Evolutionary conservation across 1,139 yeast species (phyloP), one percentile per base, ranked within the genome.

Genomic region (Candida glucosophila): DNA sequence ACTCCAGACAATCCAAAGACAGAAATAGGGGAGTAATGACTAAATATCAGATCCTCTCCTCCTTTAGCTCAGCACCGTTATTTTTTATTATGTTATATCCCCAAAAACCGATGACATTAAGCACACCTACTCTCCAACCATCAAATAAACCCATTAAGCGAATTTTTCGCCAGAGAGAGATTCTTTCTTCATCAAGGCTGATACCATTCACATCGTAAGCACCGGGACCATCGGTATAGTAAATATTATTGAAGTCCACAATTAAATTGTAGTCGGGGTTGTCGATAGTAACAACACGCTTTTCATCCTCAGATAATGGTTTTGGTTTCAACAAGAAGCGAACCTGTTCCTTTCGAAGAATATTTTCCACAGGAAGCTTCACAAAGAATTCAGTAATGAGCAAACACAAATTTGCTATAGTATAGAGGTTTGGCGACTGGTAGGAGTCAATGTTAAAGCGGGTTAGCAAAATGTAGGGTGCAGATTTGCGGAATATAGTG

Each of bases 81-180:
- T 68, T 69, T 34, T 71, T 67, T 35, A 78, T 44, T 24, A 83
- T 65, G 26, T 72, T 70, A 37, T 85, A 73, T 5, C 95, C 90
- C 81, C 94, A 86, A 32, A 77, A 78, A 12, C 95, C 90, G 28
- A 82, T 52, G 7, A 82, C 71, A 34, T 90, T 85, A 38, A 83
- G 52, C 9, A 81, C 64, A 12, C 94, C 92, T 20, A 85, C 77
- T 49, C 86, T 70, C 96, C 97, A 90, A 23, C 97, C 97, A 40
- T 88, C 72, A 63, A 83, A 86, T 29, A 86, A 59, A 1, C 65
- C 64, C 29, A 58, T 40, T 19, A 35, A 59, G 47, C 31, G 40
- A 10, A 52, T 29, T 15, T 30, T 38, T 12, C 38, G 37, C 34
- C 43, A 40, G 15, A 43, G 26, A 14, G 31, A 15, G 29, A 4